Base-by-base conservation (phyloP, 2,329 filamentous ascomycete species). In the Cordyceps javanica region DNA sequence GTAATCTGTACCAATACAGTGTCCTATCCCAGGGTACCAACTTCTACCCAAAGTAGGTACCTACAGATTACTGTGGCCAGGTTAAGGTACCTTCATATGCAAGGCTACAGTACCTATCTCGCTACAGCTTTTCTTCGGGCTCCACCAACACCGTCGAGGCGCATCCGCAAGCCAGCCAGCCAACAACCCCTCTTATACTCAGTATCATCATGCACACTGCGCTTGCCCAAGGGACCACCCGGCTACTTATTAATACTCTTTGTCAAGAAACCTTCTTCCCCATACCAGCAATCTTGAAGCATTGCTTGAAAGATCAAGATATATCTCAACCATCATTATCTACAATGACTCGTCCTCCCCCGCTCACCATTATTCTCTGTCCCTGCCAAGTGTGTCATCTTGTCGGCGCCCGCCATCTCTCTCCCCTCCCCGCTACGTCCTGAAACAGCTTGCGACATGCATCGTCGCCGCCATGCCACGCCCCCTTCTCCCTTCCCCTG, bases 401-500 rank as follows among this genome's bases (percentile, higher is more conserved):
- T 36, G 7, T 49, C 36, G 19, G 14, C 36, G 26, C 9, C 26
- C 38, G 32, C 54, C 14, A 6, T 14, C 25, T 30, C n/a, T 8
- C 36, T 3, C 36, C 36, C 16, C n/a, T 21, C 9, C 30, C 44
- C 34, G n/a, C 8, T 19, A 21, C 38, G 34, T 52, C 55, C 55
- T 57, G 55, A 57, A 57, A 57, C 55, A 46, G 13, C 16, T 45
- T 57, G 55, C 55, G 48, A 57, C 55, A 26, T 49, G 16, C 39
- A 57, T 51, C 48, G 55, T 57, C 55, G 39, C 53, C 46, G 36
- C 53, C 41, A 55, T 9, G 36, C 26, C 26, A 14, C 13, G 5
- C n/a, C 25, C 21, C 21, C 25, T 34, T 9, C 25, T 23, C 39
- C 21, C 4, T 13, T 21, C 11, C 19, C 11, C 30, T 32, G 30